These are phyloP conservation scores for Dendrocalamus sinicus DNA, from an alignment of 176 grass and related monocot genomes.

Conservation along the genomic window DNA sequence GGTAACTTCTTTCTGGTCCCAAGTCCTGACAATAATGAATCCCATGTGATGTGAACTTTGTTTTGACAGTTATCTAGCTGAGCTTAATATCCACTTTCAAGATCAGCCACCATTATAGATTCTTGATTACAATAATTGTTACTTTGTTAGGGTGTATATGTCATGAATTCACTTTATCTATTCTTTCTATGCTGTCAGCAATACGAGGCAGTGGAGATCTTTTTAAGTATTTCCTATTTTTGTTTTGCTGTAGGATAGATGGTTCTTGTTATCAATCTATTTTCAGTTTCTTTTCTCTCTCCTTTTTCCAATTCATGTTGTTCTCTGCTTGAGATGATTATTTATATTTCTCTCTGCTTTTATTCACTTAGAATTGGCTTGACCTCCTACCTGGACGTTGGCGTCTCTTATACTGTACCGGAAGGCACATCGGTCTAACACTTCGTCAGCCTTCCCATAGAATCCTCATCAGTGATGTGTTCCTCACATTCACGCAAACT, in stretches of 20 bases:
- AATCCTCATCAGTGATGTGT: constrained; percentile 68
- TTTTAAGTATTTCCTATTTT: constrained; percentile 32
- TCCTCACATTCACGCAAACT: constrained; percentile 56
- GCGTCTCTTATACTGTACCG: constrained; percentile 86
- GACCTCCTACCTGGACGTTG: constrained; percentile 71
- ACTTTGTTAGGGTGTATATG: background rate
- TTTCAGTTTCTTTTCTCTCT: constrained; percentile 12
- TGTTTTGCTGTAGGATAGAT: constrained; percentile 15
- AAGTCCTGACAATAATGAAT: constrained; percentile 34
- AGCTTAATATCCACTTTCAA: background rate
- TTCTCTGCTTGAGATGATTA: constrained; percentile 30
- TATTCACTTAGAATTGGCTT: constrained; percentile 71
- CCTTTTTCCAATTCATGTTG: background rate
- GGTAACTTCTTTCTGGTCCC: constrained; percentile 54
- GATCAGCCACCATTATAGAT: background rate
- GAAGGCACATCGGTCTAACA: constrained; percentile 87
- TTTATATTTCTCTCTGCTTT: constrained; percentile 37
- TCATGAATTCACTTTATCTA: constrained; percentile 23
- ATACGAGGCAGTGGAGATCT: background rate
- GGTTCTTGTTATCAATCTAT: constrained; percentile 9
- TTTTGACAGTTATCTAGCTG: background rate
- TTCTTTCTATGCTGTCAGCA: background rate
- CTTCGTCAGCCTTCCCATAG: constrained; percentile 74
- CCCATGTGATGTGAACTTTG: constrained; percentile 33
- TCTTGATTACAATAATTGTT: constrained; percentile 26